These are phyloP conservation scores for Leucosporidium creatinivorum DNA, from an alignment of 768 basidiomycete genomes.

Conservation along the genomic window DNA sequence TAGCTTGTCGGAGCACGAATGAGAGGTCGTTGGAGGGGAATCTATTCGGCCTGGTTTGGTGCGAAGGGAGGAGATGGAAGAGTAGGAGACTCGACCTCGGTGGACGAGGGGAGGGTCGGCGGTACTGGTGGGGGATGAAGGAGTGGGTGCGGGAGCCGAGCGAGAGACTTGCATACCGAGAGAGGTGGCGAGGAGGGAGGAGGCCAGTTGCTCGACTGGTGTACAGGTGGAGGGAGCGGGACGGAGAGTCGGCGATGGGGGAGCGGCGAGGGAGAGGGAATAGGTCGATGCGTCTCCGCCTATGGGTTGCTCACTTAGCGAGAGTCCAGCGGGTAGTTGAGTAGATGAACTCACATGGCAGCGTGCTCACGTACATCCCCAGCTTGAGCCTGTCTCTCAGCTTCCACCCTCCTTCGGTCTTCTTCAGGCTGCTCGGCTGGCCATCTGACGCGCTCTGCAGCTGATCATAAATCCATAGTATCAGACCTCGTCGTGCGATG, in stretches of 20 bases:
- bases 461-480: conserved; percentile 75
- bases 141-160: no score
- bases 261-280: conserved; percentile 16
- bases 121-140: background rate
- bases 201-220: background rate
- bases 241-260: background rate
- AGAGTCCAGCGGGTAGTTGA: conserved; percentile 33
- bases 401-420: conserved; percentile 52
- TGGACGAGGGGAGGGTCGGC: background rate
- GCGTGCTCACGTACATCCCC: conserved; percentile 68
- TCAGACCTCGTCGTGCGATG: conserved; percentile 69
- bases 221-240: background rate
- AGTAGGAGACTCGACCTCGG: conserved; percentile 74
- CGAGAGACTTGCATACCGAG: background rate
- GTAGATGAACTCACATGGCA: conserved; percentile 49
- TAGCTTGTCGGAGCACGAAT: conserved; percentile 95
- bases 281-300: conserved; percentile 37
- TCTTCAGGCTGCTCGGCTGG: conserved; percentile 12
- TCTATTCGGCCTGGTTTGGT: conserved; percentile 90
- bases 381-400: conserved; percentile 51
- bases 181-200: background rate
- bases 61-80: conserved; percentile 65
- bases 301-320: background rate
- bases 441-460: conserved; percentile 36
- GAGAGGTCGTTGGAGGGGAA: conserved; percentile 67